phyloP scores from a whole-genome alignment of 495 filamentous ascomycete genomes.

The Margaritispora aquatica region DNA sequence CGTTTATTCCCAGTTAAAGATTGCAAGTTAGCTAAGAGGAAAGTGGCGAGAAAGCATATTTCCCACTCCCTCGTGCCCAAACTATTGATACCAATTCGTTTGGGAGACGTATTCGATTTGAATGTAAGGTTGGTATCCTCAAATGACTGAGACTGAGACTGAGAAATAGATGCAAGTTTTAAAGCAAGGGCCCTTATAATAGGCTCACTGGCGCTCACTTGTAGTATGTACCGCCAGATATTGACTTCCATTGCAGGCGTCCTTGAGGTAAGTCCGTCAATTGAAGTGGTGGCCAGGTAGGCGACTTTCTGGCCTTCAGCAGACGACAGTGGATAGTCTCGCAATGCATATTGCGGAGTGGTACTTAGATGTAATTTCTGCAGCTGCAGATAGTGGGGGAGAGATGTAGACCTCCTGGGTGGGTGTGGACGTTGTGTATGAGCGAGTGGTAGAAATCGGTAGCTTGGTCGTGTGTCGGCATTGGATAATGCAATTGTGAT shows the following conservation, averaged over 20 bases:
- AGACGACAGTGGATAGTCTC: not conserved
- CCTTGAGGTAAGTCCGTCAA: not conserved
- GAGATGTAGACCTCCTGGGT: not conserved
- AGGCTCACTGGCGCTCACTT: not conserved
- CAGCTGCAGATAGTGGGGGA: not conserved
- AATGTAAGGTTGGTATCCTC: too few relatives aligned
- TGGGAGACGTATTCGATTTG: too few relatives aligned
- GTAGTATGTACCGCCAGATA: not conserved
- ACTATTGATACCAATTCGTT: not conserved
- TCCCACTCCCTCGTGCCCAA: not conserved
- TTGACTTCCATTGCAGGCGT: not conserved
- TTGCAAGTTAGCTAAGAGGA: not conserved
- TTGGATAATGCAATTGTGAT: not conserved
- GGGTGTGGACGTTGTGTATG: not conserved
- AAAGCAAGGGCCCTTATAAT: not conserved
- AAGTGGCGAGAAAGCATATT: not conserved
- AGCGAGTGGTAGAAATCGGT: not conserved
- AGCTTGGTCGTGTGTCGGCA: not conserved
- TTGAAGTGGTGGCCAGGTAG: not conserved
- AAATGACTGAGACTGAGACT: not conserved
- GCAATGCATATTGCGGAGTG: not conserved
- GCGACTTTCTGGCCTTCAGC: not conserved
- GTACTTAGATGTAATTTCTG: not conserved
- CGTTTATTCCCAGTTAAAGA: not conserved
- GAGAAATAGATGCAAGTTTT: not conserved